These are phyloP conservation scores for Jamesozyma jinghongensis DNA, from an alignment of 805 yeast genomes.

Conservation along the genomic window DNA sequence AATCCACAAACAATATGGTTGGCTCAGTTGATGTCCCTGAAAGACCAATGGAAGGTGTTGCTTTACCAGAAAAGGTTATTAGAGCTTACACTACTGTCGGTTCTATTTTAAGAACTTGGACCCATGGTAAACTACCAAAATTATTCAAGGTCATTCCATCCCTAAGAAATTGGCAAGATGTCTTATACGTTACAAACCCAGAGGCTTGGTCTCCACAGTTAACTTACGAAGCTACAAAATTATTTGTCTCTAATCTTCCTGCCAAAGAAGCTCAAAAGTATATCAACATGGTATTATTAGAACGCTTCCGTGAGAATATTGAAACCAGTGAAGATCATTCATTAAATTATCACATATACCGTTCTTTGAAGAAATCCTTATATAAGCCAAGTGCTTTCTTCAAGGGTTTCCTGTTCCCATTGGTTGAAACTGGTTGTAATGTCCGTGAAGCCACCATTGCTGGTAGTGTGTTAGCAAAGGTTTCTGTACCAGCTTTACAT, in stretches of 20 bases:
- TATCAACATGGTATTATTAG: conserved; percentile 56
- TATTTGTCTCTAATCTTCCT: conserved; percentile 82
- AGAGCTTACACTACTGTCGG: conserved; percentile 93
- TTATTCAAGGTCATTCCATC: conserved; percentile 92
- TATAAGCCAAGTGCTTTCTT: conserved; percentile 97
- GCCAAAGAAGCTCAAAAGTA: conserved; percentile 85
- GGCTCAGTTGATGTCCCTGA: conserved; percentile 12
- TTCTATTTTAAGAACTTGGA: conserved; percentile 73
- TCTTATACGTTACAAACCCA: conserved; percentile 86
- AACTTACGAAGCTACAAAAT: conserved; percentile 85
- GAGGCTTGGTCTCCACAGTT: conserved; percentile 93
- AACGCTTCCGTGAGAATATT: conserved; percentile 60
- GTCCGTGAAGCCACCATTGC: conserved; percentile 92
- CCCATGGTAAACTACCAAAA: conserved; percentile 95
- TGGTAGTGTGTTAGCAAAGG: conserved; percentile 80
- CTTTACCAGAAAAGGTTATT: conserved; percentile 91
- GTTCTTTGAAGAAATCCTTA: conserved; percentile 83
- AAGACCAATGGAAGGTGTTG: conserved; percentile 59
- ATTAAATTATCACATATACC: conserved; percentile 84
- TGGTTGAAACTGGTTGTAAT: conserved; percentile 81
- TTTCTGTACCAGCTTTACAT: conserved; percentile 89
- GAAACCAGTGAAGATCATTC: conserved; percentile 68
- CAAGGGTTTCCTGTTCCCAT: conserved; percentile 89
- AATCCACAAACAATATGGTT: conserved; percentile 4
- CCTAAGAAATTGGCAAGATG: conserved; percentile 90